Conservation (phyloP, 345 rosid species). For the Carallia pectinifolia region DNA sequence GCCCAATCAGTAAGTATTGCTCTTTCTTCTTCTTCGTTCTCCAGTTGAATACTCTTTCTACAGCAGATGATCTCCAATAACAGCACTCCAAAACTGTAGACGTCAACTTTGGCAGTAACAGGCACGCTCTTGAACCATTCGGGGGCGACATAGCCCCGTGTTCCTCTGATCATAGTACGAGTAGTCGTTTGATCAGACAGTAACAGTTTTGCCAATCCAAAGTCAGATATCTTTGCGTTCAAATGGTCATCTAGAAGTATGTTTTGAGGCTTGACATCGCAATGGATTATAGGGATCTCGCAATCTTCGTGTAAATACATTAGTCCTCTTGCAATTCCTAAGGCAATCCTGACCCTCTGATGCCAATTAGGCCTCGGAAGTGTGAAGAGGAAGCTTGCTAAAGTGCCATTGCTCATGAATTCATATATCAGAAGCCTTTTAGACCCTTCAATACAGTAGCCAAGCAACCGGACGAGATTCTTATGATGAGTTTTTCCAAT, state of each 20-base stretch:
- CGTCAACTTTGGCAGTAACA: conserved; percentile 3
- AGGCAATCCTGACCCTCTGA: conserved; percentile 8
- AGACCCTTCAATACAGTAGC: conserved; percentile 17
- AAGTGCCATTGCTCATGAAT: conserved; percentile 15
- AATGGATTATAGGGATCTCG: conserved; percentile 17
- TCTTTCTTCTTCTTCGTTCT: neutral
- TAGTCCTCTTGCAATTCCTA: conserved; percentile 17
- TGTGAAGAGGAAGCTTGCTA: conserved; percentile 6
- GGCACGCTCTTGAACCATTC: conserved; percentile 4
- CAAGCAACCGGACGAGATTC: conserved; percentile 19
- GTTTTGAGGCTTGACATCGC: conserved; percentile 25
- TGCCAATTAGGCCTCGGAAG: conserved; percentile 7
- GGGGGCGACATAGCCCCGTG: conserved; percentile 6
- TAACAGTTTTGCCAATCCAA: conserved; percentile 18
- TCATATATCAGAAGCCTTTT: conserved; percentile 9
- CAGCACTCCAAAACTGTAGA: conserved; percentile 5
- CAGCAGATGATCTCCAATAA: conserved; percentile 11
- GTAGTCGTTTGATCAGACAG: conserved; percentile 7
- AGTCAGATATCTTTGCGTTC: conserved; percentile 16
- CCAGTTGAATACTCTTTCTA: conserved; percentile 12
- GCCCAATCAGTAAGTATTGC: conserved; percentile 22
- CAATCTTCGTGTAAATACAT: conserved; percentile 19
- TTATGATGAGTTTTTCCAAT: conserved; percentile 23
- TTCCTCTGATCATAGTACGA: conserved; percentile 4
- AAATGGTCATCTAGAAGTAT: conserved; percentile 11